phyloP scores from a whole-genome alignment of 2,329 filamentous ascomycete genomes.

The Exophiala mesophila region DNA sequence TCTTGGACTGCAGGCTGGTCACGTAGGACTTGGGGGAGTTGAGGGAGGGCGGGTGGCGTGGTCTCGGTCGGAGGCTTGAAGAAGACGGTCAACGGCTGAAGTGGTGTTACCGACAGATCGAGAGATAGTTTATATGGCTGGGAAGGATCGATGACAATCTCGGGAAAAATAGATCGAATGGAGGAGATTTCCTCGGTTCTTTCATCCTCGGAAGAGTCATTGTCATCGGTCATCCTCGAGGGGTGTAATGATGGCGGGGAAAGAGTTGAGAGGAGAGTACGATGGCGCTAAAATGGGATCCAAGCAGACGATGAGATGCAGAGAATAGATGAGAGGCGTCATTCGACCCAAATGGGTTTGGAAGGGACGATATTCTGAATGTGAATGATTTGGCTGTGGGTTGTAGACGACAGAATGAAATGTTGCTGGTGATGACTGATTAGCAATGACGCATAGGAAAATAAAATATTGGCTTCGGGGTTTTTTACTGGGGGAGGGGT shows the following conservation, averaged over 20 bases:
- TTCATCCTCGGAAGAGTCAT: constrained; percentile 46
- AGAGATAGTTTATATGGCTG: constrained; percentile 48
- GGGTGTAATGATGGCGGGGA: constrained; percentile 8
- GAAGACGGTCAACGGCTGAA: constrained; percentile 46
- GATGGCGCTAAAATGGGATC: constrained; percentile 1
- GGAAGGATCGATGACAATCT: constrained; percentile 48
- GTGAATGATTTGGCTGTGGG: too few species aligned
- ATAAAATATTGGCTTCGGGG: too few species aligned
- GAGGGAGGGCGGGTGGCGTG: constrained; percentile 34
- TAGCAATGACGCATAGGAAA: too few species aligned
- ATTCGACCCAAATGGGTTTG: too few species aligned
- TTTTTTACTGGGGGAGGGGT: too few species aligned
- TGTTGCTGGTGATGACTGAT: too few species aligned
- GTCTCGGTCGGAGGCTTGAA: constrained; percentile 37
- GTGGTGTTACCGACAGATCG: constrained; percentile 52
- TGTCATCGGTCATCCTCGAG: constrained; percentile 35
- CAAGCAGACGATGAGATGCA: too few species aligned
- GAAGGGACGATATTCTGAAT: too few species aligned
- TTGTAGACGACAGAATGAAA: too few species aligned
- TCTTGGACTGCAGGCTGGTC: constrained; percentile 6
- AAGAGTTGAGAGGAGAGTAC: constrained; percentile 2
- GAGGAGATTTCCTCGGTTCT: constrained; percentile 56
- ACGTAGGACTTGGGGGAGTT: constrained; percentile 28
- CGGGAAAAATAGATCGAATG: constrained; percentile 59
- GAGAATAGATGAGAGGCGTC: too few species aligned